Base-by-base conservation (phyloP, 2,329 filamentous ascomycete species). In the Apiospora marii region DNA sequence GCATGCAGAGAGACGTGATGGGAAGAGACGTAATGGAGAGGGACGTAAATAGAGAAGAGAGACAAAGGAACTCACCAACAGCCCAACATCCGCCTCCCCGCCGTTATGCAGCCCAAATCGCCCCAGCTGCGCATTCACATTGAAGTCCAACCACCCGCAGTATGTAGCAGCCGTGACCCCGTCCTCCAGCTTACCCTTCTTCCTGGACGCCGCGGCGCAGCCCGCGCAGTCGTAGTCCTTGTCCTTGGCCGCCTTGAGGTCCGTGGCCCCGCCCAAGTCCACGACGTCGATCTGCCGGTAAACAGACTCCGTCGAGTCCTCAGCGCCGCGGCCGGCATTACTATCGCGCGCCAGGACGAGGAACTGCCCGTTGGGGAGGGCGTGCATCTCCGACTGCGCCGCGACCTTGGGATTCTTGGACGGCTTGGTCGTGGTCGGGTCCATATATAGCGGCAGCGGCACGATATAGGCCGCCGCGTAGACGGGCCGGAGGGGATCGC, bases 211-310 rank as follows among this genome's bases (percentile, higher is more conserved):
- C 53, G 77, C 68, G 7, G 75, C 74, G 68, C 82, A 83, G 16
- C 80, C 80, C 6, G 75, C 73, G 72, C 80, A 83, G 76, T 86
- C 84, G 73, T 83, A 83, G 19, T 64, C 58, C 58, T 64, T 64
- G n/a, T n/a, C n/a, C 1, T 51, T 71, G 2, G 73, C 73, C 0
- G 85, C 86, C 75, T 87, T 88, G 77, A 94, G 84, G 80, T 94
- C 86, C 0, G 91, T 93, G 0, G 90, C 89, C 0, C 80, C 79
- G 16, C 85, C 84, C 69, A 94, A 88, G 78, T 92, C 91, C 74
- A 94, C 89, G 13, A 94, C 82, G 78, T 94, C 92, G 6, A 90
- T 88, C 74, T 93, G 91, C 69, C 92, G 88, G 81, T 94, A 94
- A 4, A 89, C 79, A 1, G 89, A 92, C 49, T 83, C 78, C 0